These are phyloP conservation scores for Nigrograna mackinnonii DNA, from an alignment of 2,329 filamentous ascomycete species.

Conservation along the genomic window DNA sequence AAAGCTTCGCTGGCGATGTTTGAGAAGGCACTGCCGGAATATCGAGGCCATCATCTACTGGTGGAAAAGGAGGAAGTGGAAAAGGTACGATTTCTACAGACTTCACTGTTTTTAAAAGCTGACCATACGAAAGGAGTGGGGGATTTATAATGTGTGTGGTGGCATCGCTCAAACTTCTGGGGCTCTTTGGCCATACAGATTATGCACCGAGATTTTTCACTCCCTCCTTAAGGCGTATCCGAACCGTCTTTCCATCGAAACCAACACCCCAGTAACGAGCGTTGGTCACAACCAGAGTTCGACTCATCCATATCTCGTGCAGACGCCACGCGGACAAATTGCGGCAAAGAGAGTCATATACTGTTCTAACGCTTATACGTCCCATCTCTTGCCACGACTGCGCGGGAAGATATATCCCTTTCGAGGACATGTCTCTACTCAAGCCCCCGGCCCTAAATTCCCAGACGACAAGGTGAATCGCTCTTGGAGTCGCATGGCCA, in stretches of 20 bases:
- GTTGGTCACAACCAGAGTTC: neutral
- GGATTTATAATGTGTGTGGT: neutral
- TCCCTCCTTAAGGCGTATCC: neutral
- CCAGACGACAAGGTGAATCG: neutral
- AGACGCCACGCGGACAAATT: neutral
- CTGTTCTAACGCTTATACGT: neutral
- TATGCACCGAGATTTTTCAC: neutral
- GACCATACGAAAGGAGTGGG: neutral
- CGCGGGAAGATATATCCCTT: neutral
- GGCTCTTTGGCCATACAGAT: neutral
- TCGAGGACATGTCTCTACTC: neutral
- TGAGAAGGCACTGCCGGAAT: neutral
- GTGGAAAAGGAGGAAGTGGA: neutral
- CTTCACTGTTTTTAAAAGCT: neutral
- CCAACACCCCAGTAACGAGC: neutral
- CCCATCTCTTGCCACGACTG: neutral
- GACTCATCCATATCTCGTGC: neutral
- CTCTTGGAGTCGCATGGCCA: neutral
- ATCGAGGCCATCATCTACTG: neutral
- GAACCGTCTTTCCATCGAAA: neutral
- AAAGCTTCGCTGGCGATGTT: neutral
- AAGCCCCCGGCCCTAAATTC: neutral
- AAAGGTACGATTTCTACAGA: neutral
- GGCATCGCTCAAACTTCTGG: neutral
- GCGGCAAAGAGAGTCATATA: neutral